Conservation (phyloP, 441 rosid species). For the Jatropha podagrica region DNA sequence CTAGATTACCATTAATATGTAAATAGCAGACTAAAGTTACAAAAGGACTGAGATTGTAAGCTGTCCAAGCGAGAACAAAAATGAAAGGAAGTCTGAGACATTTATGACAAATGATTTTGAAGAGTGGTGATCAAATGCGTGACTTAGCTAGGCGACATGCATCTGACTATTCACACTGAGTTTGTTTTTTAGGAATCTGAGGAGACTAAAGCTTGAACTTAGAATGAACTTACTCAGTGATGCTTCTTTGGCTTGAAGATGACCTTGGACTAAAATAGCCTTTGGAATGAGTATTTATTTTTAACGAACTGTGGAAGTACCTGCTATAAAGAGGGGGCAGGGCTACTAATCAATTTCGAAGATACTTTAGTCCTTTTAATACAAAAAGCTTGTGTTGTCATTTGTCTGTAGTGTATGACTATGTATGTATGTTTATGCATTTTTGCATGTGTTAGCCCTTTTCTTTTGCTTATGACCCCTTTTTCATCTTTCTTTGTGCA, state of each 20-base stretch:
- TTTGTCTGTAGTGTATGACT: background rate
- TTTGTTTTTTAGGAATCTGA: background rate
- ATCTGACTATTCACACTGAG: background rate
- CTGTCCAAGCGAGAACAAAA: background rate
- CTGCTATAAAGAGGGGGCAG: background rate
- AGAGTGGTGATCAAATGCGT: background rate
- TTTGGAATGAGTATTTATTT: background rate
- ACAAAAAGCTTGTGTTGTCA: background rate
- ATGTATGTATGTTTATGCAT: background rate
- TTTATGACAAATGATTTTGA: background rate
- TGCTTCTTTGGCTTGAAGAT: conserved; percentile 6
- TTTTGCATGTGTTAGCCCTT: background rate
- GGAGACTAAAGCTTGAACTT: background rate
- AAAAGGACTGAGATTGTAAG: background rate
- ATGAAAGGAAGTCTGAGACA: background rate
- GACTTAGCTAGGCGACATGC: background rate
- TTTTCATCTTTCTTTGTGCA: conserved; percentile 32
- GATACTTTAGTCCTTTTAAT: background rate
- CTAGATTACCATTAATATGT: background rate
- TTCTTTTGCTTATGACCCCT: background rate
- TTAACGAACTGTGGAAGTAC: background rate
- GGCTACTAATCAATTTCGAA: background rate
- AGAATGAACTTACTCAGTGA: background rate
- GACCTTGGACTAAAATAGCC: background rate
- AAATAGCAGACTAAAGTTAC: background rate